Conservation (phyloP, 1,139 yeast genomes). For the Petasospora rhodanensis region DNA sequence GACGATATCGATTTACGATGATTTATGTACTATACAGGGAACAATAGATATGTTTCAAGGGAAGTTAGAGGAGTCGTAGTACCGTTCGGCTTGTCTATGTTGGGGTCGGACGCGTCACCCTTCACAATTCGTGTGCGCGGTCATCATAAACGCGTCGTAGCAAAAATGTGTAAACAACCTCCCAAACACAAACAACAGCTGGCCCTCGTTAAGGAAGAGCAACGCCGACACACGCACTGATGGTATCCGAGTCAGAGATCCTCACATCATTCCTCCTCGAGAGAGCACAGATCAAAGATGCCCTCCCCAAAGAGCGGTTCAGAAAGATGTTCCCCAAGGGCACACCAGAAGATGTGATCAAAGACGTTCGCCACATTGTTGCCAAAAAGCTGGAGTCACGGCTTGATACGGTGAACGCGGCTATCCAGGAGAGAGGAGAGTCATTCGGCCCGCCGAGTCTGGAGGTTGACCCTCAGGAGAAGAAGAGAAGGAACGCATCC, state of each 20-base stretch:
- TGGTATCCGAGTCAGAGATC: conserved; percentile 19
- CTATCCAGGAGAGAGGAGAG: conserved; percentile 1
- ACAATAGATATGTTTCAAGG: too few species aligned
- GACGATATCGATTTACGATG: conserved; percentile 36
- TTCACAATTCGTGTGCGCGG: too few species aligned
- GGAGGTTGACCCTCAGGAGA: background rate
- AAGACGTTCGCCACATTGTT: conserved; percentile 3
- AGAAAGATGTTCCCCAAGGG: conserved; percentile 14
- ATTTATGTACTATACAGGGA: background rate
- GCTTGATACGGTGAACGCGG: conserved; percentile 1
- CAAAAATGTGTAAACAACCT: too few species aligned
- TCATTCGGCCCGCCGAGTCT: background rate
- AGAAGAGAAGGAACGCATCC: background rate
- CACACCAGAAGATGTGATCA: conserved; percentile 9
- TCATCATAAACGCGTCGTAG: too few species aligned
- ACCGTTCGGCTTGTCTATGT: too few species aligned
- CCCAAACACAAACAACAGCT: background rate
- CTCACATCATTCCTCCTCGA: conserved; percentile 16
- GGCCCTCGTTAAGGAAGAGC: too few species aligned
- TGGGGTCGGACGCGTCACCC: too few species aligned
- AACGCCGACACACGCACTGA: too few species aligned
- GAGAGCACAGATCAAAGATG: conserved; percentile 9
- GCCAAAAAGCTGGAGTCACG: background rate
- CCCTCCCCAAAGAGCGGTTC: conserved; percentile 11
- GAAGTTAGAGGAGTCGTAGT: too few species aligned